Evolutionary conservation across 2,329 filamentous ascomycete genomes (phyloP).

Genomic region (Geosmithia flava): DNA sequence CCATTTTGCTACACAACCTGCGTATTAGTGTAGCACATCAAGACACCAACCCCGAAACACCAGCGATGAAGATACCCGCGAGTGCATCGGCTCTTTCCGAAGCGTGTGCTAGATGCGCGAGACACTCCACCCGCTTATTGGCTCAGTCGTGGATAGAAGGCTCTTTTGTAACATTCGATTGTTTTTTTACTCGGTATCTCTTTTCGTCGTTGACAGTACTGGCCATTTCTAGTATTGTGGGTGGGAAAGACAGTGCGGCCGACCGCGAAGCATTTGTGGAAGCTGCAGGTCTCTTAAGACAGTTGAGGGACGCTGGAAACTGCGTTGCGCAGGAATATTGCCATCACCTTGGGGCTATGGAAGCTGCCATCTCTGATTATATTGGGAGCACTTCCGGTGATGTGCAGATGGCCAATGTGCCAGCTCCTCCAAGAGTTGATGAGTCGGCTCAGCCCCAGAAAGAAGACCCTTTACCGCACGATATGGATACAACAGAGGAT

Average conservation of each 20-base stretch:
- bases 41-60: constrained; percentile 7
- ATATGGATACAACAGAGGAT: neutral
- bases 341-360: constrained; percentile 24
- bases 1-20: constrained; percentile 19
- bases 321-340: constrained; percentile 26
- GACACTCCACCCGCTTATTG: constrained; percentile 27
- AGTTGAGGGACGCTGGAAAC: constrained; percentile 25
- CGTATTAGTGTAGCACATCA: constrained; percentile 14
- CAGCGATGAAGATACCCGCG: constrained; percentile 11
- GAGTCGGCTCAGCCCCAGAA: neutral
- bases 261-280: constrained; percentile 29
- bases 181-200: constrained; percentile 31
- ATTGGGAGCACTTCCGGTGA: neutral
- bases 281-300: constrained; percentile 21
- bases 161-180: constrained; percentile 31
- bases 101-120: constrained; percentile 30
- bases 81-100: constrained; percentile 24
- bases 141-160: constrained; percentile 32
- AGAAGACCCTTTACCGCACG: neutral
- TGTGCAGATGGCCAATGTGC: neutral
- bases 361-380: constrained; percentile 9
- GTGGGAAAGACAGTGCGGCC: constrained; percentile 13
- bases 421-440: neutral
- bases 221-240: constrained; percentile 26
- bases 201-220: constrained; percentile 31